Evolutionary conservation across 331 rosid genomes (phyloP), one percentile per base, ranked within the genome.

Genomic region (Spiraea crenata): DNA sequence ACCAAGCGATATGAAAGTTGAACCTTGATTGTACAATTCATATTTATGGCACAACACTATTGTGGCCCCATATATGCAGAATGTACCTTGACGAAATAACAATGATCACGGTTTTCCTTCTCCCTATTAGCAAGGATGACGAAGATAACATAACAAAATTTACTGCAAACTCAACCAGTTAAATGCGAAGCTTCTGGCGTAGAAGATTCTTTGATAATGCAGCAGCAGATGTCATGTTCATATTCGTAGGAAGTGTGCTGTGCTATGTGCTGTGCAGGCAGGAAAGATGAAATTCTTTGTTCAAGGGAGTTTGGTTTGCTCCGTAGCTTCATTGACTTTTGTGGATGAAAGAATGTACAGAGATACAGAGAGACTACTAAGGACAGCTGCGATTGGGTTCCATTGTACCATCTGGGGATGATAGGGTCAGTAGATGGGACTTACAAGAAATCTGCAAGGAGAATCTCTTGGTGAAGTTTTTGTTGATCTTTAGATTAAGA

Each of bases 1-100:
- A 66, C 70, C 80, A 37, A 77, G 84, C 72, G 84, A 81, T 66
- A 84, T 88, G 86, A 90, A 90, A 82, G 86, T 76, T 67, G 92
- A 90, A 80, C 93, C 77, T 63, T 88, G 84, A 93, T 70, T 7
- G 64, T 56, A 59, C 39, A 16, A 37, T 61, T 40, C 71, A 20
- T 55, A 66, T 72, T 58, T 54, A 62, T 54, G 16, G 65, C 66
- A 49, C 45, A 49, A 56, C 67, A 62, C 60, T 76, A 38, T 52
- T 1, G 56, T 19, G 9, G 49, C 38, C 20, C 45, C 68, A 45
- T 66, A 80, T 45, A 46, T 69, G 73, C 72, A 54, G 55, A 63
- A 51, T 31, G 31, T 57, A 80, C 70, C 77, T 35, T 70, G 70
- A 52, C 75, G 65, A 83, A 78, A 77, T 70, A 70, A 77, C 76